Evolutionary conservation across 305 asterid genomes (phyloP).

Genomic region (Fraxinus floribunda): DNA sequence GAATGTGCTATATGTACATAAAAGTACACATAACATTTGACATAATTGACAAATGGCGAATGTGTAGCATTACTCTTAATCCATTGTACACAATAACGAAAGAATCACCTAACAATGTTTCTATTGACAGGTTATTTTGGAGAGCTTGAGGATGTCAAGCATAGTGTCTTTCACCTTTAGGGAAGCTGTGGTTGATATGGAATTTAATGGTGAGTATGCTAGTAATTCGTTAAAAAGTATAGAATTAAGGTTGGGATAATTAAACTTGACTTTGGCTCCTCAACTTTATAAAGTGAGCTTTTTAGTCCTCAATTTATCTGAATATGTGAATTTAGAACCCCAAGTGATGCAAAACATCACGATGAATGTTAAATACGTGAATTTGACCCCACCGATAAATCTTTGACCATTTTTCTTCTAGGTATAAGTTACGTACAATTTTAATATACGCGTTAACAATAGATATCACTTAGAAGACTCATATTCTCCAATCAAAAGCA

Average conservation of each 20-base stretch:
- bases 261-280: background rate
- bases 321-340: background rate
- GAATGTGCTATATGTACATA: no score
- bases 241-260: background rate
- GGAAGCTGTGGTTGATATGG: conserved; percentile 89
- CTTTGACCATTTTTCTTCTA: background rate
- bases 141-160: conserved; percentile 89
- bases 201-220: conserved; percentile 27
- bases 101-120: background rate
- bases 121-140: conserved; percentile 56
- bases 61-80: background rate
- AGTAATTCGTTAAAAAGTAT: background rate
- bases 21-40: no score
- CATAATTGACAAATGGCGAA: no score
- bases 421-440: background rate
- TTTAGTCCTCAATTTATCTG: background rate
- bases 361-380: background rate
- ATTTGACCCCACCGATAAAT: background rate
- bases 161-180: conserved; percentile 86
- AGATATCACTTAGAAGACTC: background rate
- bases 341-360: background rate
- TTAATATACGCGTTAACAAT: background rate
- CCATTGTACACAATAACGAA: background rate
- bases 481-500: background rate
- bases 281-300: background rate